Conservation (phyloP, 2,329 filamentous ascomycete species). For the Fusarium robinianum region DNA sequence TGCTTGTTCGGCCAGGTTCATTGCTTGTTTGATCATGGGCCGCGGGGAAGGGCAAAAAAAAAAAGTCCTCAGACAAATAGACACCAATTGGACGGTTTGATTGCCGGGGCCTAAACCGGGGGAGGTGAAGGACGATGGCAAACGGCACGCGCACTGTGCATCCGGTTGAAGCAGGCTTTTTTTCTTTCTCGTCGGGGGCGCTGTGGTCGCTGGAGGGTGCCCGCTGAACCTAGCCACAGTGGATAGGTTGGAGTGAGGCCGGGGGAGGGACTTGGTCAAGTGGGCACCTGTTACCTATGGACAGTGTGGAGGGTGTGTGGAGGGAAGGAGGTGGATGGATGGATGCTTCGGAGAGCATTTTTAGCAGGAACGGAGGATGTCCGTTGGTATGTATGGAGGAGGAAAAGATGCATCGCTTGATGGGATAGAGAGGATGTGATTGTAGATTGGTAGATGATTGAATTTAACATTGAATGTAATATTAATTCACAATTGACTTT, state of each 20-base stretch:
- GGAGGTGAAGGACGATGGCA: constrained; percentile 31
- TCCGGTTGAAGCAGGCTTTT: constrained; percentile 20
- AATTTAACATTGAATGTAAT: background rate
- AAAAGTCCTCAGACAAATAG: constrained; percentile 13
- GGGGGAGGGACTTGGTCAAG: constrained; percentile 16
- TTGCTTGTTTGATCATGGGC: constrained; percentile 20
- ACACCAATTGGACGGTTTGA: constrained; percentile 29
- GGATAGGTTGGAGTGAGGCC: constrained; percentile 21
- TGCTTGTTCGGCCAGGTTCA: constrained; percentile 9
- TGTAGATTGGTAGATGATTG: background rate
- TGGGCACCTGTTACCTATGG: constrained; percentile 7
- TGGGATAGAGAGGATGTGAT: too few relatives aligned
- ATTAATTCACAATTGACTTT: background rate
- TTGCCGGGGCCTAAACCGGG: constrained; percentile 28
- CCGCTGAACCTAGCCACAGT: constrained; percentile 15
- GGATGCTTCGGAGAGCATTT: constrained; percentile 6
- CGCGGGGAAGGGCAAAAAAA: constrained; percentile 7
- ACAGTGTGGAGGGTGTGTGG: constrained; percentile 23
- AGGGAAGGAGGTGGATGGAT: constrained; percentile 26
- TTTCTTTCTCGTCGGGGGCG: constrained; percentile 15
- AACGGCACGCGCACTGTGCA: constrained; percentile 29
- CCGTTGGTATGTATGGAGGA: constrained; percentile 11
- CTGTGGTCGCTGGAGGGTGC: constrained; percentile 23
- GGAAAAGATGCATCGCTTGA: too few relatives aligned
- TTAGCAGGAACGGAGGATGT: too few relatives aligned